Base-by-base conservation (phyloP, 768 basidiomycete genomes). In the Trametes meyenii region DNA sequence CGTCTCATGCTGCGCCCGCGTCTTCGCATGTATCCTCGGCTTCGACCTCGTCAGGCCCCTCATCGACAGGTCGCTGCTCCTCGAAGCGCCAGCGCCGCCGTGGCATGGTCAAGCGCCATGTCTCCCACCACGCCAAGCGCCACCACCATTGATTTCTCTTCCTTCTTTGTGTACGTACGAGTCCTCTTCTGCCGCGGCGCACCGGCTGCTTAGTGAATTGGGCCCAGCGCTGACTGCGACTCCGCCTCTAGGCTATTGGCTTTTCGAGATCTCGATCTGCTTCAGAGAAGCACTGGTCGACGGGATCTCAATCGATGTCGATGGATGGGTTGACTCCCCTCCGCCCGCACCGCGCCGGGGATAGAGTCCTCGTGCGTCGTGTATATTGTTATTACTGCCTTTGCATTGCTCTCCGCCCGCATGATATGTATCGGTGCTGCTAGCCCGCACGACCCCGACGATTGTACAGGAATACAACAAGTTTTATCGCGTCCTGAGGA, bases 251-350 rank as follows among this genome's bases (percentile, higher is more conserved):
- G 55, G 50, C 42, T 58, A 48, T 65, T 55, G 51, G 62, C 65
- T 57, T 51, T 44, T 66, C 55, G 52, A 63, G 66, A 66, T 67
- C 64, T 67, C 59, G 60, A 63, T 68, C 13, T 70, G 69, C 69
- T 70, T 68, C 62, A 45, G 67, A 59, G 60, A 67, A 67, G 67
- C 66, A 66, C 65, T 61, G 60, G 60, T 45, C 35, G n/a, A 44
- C 55, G 60, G 50, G 65, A 65, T 66, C 63, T 64, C 63, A 64
- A 61, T 65, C 62, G 61, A 57, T 63, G 65, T 61, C 56, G 45
- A 50, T n/a, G 49, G 62, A 55, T 35, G 62, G 58, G 58, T 55
- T 43, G 54, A 55, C 29, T 60, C 58, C 49, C 48, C 46, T 55
- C 54, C 54, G 21, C 54, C 50, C 43, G 53, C 58, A 24, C 43